Evolutionary conservation across 2,329 filamentous ascomycete species (phyloP).

Genomic region (Botrytis hyacinthi): DNA sequence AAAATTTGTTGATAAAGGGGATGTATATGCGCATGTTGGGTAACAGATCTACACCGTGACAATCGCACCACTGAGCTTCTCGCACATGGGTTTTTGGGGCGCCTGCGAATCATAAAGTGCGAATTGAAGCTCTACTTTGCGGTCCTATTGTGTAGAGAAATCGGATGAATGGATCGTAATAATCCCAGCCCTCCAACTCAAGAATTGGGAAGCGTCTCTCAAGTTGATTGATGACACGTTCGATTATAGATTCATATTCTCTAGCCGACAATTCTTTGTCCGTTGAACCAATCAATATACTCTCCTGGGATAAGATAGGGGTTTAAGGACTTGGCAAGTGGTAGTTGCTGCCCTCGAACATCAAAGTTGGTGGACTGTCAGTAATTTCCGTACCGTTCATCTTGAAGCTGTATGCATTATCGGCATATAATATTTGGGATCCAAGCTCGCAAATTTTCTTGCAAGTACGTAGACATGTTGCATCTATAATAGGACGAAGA

Average conservation of each 20-base stretch:
- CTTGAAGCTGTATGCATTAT: not conserved
- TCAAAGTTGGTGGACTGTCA: not conserved
- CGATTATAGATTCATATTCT: not conserved
- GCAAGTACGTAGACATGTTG: not conserved
- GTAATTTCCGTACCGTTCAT: too few relatives aligned
- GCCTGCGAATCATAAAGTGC: not conserved
- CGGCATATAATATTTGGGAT: not conserved
- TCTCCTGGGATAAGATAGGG: not conserved
- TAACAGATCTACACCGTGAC: not conserved
- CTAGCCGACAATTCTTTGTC: not conserved
- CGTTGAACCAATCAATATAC: fast-evolving
- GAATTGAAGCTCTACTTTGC: not conserved
- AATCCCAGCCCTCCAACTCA: not conserved
- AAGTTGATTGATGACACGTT: not conserved
- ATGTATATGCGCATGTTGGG: not conserved
- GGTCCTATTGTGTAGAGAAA: not conserved
- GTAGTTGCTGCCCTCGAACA: not conserved
- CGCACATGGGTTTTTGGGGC: not conserved
- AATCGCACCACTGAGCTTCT: not conserved
- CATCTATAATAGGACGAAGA: not conserved
- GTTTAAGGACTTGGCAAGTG: not conserved
- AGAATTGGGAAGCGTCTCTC: not conserved
- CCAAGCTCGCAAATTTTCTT: not conserved
- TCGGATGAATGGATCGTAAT: not conserved
- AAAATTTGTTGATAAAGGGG: not conserved